These are phyloP conservation scores for Lipomyces mesembrius DNA, from an alignment of 805 yeast genomes.

Conservation along the genomic window DNA sequence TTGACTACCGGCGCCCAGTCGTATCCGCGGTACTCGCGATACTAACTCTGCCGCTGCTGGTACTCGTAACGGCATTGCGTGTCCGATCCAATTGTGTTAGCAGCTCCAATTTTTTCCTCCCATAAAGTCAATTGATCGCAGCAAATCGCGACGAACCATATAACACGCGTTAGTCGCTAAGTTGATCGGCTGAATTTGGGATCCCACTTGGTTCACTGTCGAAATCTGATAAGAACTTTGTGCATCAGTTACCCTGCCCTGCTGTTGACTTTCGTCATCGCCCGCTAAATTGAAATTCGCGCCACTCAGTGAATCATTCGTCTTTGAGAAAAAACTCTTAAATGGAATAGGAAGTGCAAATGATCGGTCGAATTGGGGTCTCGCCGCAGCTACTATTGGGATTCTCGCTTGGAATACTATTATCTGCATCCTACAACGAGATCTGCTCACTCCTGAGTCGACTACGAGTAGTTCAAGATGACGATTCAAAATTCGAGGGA, in stretches of 20 bases:
- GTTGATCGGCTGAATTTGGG: not conserved
- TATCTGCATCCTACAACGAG: not conserved
- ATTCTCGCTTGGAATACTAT: conserved; percentile 10
- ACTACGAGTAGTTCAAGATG: not conserved
- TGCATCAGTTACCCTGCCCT: no score
- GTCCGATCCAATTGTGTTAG: not conserved
- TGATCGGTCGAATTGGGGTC: not conserved
- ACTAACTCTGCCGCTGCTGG: not conserved
- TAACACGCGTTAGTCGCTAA: not conserved
- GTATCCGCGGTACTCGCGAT: not conserved
- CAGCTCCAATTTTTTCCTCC: no score
- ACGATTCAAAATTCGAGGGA: not conserved
- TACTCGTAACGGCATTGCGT: not conserved
- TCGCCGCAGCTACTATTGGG: conserved; percentile 13
- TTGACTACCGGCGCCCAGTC: not conserved
- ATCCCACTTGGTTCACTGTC: no score
- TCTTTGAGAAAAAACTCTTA: not conserved
- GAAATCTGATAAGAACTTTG: no score
- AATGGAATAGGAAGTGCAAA: not conserved
- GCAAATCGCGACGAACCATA: not conserved
- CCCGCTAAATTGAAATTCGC: not conserved
- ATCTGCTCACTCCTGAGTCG: not conserved
- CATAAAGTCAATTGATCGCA: not conserved
- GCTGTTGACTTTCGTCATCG: no score
- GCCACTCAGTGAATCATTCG: no score